A percentile compares a stretch with the other conserved stretches of the same genome.
Conservation (phyloP, 2,329 filamentous ascomycete genomes). For the Rhynchosporium graminicola region DNA sequence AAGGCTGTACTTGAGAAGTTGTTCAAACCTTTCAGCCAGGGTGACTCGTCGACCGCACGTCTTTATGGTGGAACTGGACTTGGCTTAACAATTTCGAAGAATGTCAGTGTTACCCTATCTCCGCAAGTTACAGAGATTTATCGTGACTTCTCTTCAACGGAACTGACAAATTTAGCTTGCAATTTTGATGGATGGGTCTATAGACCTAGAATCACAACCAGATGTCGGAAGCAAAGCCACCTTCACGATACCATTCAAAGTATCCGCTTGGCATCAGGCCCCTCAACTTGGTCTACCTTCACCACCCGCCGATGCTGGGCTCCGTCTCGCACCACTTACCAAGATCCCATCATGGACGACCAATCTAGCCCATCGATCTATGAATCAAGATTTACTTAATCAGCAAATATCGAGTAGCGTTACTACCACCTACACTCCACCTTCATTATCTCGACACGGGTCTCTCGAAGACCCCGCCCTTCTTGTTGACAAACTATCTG, state of each 20-base stretch:
- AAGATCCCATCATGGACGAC: conserved; percentile 18
- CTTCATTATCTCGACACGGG: background rate
- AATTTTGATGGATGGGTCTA: conserved; percentile 32
- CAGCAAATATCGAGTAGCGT: conserved; percentile 26
- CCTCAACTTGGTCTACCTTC: conserved; percentile 3
- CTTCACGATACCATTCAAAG: conserved; percentile 31
- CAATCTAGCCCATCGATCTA: conserved; percentile 16
- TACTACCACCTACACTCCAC: conserved; percentile 12
- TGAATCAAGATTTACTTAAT: conserved; percentile 26
- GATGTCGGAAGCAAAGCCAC: conserved; percentile 30
- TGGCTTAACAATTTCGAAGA: conserved; percentile 70
- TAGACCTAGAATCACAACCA: conserved; percentile 25
- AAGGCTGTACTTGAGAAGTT: conserved; percentile 70
- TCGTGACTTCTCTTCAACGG: background rate
- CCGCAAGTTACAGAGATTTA: background rate
- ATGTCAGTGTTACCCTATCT: conserved; percentile 20
- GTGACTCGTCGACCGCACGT: conserved; percentile 73
- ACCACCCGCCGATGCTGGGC: conserved; percentile 16
- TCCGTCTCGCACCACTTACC: conserved; percentile 10
- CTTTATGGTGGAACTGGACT: conserved; percentile 78
- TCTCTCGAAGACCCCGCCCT: background rate
- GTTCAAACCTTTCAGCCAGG: conserved; percentile 80
- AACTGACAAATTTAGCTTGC: conserved; percentile 27
- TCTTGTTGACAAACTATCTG: background rate
- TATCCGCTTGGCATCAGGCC: conserved; percentile 21